These are phyloP conservation scores for Cinnamomum chago DNA, from an alignment of 164 flowering plant genomes.

Conservation along the genomic window DNA sequence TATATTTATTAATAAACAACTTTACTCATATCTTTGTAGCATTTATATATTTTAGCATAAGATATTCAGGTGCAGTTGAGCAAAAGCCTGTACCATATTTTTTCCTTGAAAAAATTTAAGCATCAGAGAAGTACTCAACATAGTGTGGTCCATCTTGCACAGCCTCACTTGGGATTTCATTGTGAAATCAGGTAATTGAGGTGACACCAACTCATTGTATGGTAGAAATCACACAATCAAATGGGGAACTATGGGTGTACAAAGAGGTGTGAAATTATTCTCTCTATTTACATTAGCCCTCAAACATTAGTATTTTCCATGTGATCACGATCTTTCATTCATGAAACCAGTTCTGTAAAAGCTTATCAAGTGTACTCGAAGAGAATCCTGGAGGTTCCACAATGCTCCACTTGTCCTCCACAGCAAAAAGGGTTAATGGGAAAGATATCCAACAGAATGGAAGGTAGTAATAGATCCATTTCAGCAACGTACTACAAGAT, in stretches of 20 bases:
- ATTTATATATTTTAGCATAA: no score
- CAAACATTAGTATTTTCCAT: neutral
- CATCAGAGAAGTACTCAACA: neutral
- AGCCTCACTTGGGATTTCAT: neutral
- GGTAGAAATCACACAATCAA: constrained; percentile 64
- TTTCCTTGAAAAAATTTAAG: neutral
- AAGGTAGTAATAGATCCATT: constrained; percentile 21
- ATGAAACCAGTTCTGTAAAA: constrained; percentile 57
- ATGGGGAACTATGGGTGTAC: constrained; percentile 49
- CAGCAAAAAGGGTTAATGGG: constrained; percentile 4
- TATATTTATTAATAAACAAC: neutral
- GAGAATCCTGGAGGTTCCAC: constrained; percentile 26
- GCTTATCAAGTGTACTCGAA: constrained; percentile 50
- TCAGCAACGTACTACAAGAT: neutral
- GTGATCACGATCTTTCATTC: neutral
- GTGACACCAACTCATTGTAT: constrained; percentile 73
- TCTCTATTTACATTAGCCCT: neutral
- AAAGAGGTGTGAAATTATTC: constrained; percentile 35
- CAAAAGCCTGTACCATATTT: neutral
- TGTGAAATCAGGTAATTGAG: constrained; percentile 50
- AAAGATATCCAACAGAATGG: constrained; percentile 12
- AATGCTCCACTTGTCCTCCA: constrained; percentile 2
- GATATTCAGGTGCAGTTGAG: neutral
- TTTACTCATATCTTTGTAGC: neutral
- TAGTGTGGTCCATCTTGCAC: neutral